Evolutionary conservation across 768 basidiomycete species (phyloP), one percentile per base, ranked within the genome.

Genomic region (Leucosporidium yakuticum): DNA sequence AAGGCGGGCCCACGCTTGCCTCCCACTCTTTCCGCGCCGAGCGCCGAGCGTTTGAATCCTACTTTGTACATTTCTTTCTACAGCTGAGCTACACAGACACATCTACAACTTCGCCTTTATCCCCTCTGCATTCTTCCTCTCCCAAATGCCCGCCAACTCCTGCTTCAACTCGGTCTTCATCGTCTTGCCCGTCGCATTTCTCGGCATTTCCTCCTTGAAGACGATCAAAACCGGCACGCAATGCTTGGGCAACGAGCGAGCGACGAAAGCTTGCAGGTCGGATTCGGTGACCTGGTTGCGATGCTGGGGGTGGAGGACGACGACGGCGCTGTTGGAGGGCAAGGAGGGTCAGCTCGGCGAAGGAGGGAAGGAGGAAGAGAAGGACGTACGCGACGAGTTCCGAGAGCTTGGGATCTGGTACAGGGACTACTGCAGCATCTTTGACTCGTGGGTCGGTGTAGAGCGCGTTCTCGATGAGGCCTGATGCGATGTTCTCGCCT

Each of bases 401-500:
- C 4, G 73, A 73, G 17, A 69, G 67, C 44, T 66, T 48, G 31
- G 50, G 63, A 36, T 70, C 68, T 9, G 66, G 64, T 11, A 76
- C 67, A 6, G 67, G 62, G 4, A 76, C 67, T 34, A 71, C 69
- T 19, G 73, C 73, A 8, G 56, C 64, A 15, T 76, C 73, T 29
- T 65, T 67, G 44, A 76, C 62, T 1, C 57, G 61, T 9, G 53
- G 39, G 48, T 74, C 69, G 14, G 25, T 27, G 56, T 61, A 71
- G 19, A 74, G 39, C 4, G 75, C 75, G 64, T 73, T 65, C 62
- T 76, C 75, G 61, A 76, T 69, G 19, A 31, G 31, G 44, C 65
- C 65, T 15, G 71, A 70, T 6, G 73, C 61, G 59, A 76, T 74
- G 71, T 76, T 76, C 58, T 76, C 75, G 14, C 75, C 75, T 2